Conservation (phyloP, 2,329 filamentous ascomycete genomes). For the Emydomyces testavorans region DNA sequence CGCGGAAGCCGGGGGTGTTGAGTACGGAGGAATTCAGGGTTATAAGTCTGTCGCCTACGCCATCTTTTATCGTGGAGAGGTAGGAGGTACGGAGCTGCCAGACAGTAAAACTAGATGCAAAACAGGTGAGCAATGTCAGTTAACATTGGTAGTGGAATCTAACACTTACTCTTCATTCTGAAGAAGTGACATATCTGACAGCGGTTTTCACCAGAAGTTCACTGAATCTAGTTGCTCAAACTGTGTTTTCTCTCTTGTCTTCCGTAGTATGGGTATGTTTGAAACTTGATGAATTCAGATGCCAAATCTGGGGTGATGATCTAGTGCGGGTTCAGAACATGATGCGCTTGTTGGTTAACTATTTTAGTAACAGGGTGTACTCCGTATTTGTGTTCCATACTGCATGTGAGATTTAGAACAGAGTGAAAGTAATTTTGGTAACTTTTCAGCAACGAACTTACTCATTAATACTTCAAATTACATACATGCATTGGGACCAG, state of each 20-base stretch:
- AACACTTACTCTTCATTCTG: constrained; percentile 42
- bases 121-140: neutral
- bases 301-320: constrained; percentile 7
- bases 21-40: constrained; percentile 52
- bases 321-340: constrained; percentile 4
- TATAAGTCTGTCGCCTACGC: constrained; percentile 54
- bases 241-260: no score
- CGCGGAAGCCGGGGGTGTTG: constrained; percentile 53
- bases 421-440: no score
- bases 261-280: no score
- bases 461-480: no score
- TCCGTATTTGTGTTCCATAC: neutral
- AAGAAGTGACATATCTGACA: constrained; percentile 36
- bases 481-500: no score
- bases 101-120: constrained; percentile 45
- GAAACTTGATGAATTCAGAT: no score
- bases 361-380: neutral
- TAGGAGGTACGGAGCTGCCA: constrained; percentile 56
- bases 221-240: neutral
- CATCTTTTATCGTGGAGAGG: constrained; percentile 52
- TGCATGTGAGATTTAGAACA: neutral
- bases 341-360: neutral
- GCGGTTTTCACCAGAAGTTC: neutral
- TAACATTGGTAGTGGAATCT: neutral
- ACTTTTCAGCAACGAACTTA: no score